A percentile compares a stretch with the other conserved stretches of the same genome.
These are phyloP conservation scores for Fraxinus latifolia DNA, from an alignment of 305 asterid genomes.

Conservation along the genomic window DNA sequence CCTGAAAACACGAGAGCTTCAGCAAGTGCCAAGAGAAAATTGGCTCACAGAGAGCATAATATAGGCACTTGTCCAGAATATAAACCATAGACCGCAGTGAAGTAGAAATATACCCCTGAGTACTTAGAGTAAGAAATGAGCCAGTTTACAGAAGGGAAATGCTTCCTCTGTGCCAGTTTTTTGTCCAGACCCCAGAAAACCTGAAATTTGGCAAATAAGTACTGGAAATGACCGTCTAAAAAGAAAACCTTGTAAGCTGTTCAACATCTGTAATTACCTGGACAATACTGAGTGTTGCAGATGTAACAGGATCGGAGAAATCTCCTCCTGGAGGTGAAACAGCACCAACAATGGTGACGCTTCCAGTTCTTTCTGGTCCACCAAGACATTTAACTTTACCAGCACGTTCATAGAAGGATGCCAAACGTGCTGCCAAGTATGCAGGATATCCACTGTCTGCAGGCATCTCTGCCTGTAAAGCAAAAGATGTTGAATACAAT, in stretches of 20 bases:
- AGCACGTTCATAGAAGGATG: slow-evolving; percentile 96
- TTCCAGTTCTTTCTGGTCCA: slow-evolving; percentile 92
- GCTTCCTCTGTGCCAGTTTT: slow-evolving; percentile 94
- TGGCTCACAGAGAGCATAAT: background rate
- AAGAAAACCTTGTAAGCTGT: slow-evolving; percentile 15
- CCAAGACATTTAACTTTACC: slow-evolving; percentile 94
- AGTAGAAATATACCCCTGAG: slow-evolving; percentile 61
- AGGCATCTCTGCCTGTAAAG: slow-evolving; percentile 93
- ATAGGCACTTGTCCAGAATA: background rate
- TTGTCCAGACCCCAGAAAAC: slow-evolving; percentile 99
- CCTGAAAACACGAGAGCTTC: slow-evolving; percentile 41
- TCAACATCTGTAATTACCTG: slow-evolving; percentile 47
- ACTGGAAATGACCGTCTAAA: slow-evolving; percentile 22
- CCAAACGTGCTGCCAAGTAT: slow-evolving; percentile 94
- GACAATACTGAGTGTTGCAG: slow-evolving; percentile 94
- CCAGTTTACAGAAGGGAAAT: slow-evolving; percentile 98
- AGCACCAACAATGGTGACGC: slow-evolving; percentile 97
- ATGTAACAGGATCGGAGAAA: slow-evolving; percentile 97
- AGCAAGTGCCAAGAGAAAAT: slow-evolving; percentile 16
- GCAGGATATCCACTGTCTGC: slow-evolving; percentile 99
- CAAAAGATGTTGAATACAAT: slow-evolving; percentile 12
- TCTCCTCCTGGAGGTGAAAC: slow-evolving; percentile 99
- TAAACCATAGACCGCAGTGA: background rate
- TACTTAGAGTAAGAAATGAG: slow-evolving; percentile 95
- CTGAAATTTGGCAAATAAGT: slow-evolving; percentile 38